Evolutionary conservation across 352 stramenopile genomes (phyloP).

Genomic region (Phytophthora melonis): DNA sequence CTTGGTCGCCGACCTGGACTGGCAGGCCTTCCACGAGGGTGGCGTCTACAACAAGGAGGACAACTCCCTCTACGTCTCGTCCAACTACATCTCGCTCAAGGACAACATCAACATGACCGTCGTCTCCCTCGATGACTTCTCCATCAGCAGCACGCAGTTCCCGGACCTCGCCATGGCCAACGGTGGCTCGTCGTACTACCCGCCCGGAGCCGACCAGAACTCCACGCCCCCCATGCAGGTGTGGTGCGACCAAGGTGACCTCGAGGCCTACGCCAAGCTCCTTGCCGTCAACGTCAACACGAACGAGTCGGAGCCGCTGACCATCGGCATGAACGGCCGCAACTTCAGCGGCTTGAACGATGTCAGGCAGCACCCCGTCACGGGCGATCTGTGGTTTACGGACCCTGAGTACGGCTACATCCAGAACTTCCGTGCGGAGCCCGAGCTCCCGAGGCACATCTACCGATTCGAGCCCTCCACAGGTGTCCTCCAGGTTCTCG

Average conservation of each 20-base stretch:
- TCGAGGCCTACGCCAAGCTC: constrained; percentile 9
- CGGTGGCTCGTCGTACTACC: constrained; percentile 21
- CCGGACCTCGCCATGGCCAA: constrained; percentile 15
- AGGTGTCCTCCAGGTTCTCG: constrained; percentile 15
- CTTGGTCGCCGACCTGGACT: constrained; percentile 18
- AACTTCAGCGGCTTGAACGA: constrained; percentile 22
- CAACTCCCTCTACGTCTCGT: constrained; percentile 22
- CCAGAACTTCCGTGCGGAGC: constrained; percentile 15
- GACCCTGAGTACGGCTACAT: constrained; percentile 15
- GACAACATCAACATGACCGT: constrained; percentile 27
- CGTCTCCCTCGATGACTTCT: constrained; percentile 19
- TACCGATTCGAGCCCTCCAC: constrained; percentile 23
- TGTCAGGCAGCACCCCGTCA: constrained; percentile 17
- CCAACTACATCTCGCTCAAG: constrained; percentile 13
- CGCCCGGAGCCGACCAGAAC: constrained; percentile 7
- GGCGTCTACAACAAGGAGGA: constrained; percentile 25
- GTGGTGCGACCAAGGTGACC: constrained; percentile 20
- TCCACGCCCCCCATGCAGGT: constrained; percentile 17
- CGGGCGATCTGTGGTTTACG: constrained; percentile 21
- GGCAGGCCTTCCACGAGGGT: constrained; percentile 23
- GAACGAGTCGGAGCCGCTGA: constrained; percentile 16
- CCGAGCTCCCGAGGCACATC: constrained; percentile 11
- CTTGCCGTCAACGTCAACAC: constrained; percentile 24
- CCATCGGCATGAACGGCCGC: constrained; percentile 17
- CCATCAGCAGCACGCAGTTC: constrained; percentile 19